Percentiles rank a stretch among this genome's conserved stretches.
These are phyloP conservation scores for Globisporangium nagaii DNA, from an alignment of 352 stramenopile genomes.

Conservation along the genomic window DNA sequence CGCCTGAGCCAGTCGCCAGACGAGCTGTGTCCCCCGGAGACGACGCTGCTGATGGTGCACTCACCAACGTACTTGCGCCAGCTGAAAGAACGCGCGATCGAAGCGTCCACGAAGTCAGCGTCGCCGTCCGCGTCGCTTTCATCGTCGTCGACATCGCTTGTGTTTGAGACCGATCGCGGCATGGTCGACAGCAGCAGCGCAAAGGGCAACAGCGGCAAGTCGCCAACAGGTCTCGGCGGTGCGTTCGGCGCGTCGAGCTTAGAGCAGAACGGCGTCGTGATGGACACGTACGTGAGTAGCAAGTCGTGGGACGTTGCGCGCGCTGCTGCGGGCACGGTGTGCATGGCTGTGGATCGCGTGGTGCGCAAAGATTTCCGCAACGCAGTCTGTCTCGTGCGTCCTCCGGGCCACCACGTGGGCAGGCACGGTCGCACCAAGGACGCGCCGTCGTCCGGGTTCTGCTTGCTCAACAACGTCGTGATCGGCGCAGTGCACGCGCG, in stretches of 20 bases:
- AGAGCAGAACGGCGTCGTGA: constrained; percentile 53
- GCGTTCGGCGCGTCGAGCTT: constrained; percentile 68
- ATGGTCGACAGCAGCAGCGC: constrained; percentile 35
- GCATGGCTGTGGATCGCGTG: constrained; percentile 75
- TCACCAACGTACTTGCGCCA: constrained; percentile 76
- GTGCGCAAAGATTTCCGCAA: constrained; percentile 76
- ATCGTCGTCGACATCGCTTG: constrained; percentile 37
- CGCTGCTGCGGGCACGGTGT: constrained; percentile 73
- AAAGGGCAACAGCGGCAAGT: constrained; percentile 32
- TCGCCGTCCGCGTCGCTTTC: constrained; percentile 23
- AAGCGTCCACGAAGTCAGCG: constrained; percentile 34
- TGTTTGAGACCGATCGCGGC: constrained; percentile 77
- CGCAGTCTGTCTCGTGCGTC: constrained; percentile 84
- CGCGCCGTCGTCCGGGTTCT: constrained; percentile 91
- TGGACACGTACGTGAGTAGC: constrained; percentile 85
- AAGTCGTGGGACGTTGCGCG: constrained; percentile 83
- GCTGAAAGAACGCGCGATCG: constrained; percentile 55
- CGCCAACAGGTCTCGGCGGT: constrained; percentile 40
- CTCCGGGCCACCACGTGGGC: constrained; percentile 91
- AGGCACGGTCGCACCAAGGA: constrained; percentile 66
- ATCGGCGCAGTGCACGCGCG: constrained; percentile 97
- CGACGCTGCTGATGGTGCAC: constrained; percentile 75
- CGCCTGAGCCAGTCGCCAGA: constrained; percentile 59
- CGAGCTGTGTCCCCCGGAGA: constrained; percentile 68
- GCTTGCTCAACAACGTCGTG: constrained; percentile 98